phyloP scores from a whole-genome alignment of 768 basidiomycete genomes.

The Agaricus sinodeliciosus region DNA sequence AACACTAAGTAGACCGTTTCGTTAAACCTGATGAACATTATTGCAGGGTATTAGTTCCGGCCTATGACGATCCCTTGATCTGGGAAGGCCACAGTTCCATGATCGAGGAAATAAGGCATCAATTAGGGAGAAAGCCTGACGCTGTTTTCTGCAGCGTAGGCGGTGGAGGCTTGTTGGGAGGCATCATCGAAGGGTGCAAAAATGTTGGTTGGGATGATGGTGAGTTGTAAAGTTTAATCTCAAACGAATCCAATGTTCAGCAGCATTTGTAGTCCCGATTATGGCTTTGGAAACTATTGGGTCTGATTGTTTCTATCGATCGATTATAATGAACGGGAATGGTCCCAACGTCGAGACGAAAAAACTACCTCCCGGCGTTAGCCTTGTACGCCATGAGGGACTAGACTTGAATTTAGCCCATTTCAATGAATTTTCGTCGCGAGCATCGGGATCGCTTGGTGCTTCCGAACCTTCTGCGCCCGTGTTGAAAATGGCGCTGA shows the following conservation, averaged over 20 bases:
- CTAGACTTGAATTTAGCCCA: conserved; percentile 50
- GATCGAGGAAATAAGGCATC: conserved; percentile 52
- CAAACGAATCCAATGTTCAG: background rate
- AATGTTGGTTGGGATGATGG: conserved; percentile 64
- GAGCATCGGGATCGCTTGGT: conserved; percentile 63
- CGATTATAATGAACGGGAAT: conserved; percentile 51
- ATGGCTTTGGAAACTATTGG: conserved; percentile 67
- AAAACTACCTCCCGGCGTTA: conserved; percentile 34
- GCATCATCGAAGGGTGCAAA: conserved; percentile 62
- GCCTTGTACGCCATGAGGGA: conserved; percentile 30
- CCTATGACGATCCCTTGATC: conserved; percentile 61
- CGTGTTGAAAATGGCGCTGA: conserved; percentile 59
- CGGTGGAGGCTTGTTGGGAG: conserved; percentile 66
- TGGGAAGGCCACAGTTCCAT: conserved; percentile 81
- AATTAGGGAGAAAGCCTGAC: conserved; percentile 51
- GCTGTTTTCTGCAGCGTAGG: conserved; percentile 78
- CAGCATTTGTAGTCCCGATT: conserved; percentile 44
- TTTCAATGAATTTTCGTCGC: conserved; percentile 51
- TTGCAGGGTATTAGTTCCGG: conserved; percentile 57
- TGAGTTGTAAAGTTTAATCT: conserved; percentile 21
- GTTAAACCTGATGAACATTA: background rate
- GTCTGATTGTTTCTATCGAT: conserved; percentile 68
- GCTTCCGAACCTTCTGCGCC: conserved; percentile 58
- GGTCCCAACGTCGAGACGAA: conserved; percentile 25
- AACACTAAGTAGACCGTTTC: no score